Evolutionary conservation across 2,329 filamentous ascomycete genomes (phyloP).

Genomic region (Domatiomyces globalis): DNA sequence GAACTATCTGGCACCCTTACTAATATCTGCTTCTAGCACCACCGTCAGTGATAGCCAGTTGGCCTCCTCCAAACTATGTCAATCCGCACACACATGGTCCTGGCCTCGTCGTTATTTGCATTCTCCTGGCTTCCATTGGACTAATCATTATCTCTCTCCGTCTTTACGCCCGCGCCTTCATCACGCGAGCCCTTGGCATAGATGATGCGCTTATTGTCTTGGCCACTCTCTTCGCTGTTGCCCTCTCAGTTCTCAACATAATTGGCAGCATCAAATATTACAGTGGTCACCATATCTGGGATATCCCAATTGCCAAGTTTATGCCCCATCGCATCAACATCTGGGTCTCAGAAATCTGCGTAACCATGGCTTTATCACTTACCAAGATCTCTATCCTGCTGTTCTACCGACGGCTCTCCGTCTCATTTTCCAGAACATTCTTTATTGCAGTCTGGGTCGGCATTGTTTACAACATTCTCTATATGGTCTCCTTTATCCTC

Average conservation of each 20-base stretch:
- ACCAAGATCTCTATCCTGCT: slow-evolving; percentile 17
- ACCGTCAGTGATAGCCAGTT: slow-evolving; percentile 7
- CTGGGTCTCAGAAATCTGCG: slow-evolving; percentile 15
- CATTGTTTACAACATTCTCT: slow-evolving; percentile 18
- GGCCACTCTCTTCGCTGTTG: slow-evolving; percentile 7
- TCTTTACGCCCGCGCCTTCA: slow-evolving; percentile 20
- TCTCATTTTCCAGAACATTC: slow-evolving; percentile 13
- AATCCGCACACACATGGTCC: slow-evolving; percentile 20
- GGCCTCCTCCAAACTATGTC: slow-evolving; percentile 23
- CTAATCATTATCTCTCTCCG: slow-evolving; percentile 16
- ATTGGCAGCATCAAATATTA: slow-evolving; percentile 14
- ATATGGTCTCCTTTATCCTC: slow-evolving; percentile 11
- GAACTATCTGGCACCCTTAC: not conserved
- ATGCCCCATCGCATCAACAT: slow-evolving; percentile 11
- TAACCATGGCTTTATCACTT: slow-evolving; percentile 6
- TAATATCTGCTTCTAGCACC: not conserved
- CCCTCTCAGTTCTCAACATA: slow-evolving; percentile 12
- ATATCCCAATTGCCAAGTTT: slow-evolving; percentile 10
- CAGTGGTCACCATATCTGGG: slow-evolving; percentile 17
- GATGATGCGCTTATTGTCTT: slow-evolving; percentile 14
- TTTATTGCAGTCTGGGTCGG: slow-evolving; percentile 17
- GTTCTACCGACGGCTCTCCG: slow-evolving; percentile 18
- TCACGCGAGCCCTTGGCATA: slow-evolving; percentile 16
- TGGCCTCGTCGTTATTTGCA: slow-evolving; percentile 17
- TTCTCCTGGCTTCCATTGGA: slow-evolving; percentile 17